phyloP scores from a whole-genome alignment of 768 basidiomycete genomes.

The Boletus subcaerulescens region DNA sequence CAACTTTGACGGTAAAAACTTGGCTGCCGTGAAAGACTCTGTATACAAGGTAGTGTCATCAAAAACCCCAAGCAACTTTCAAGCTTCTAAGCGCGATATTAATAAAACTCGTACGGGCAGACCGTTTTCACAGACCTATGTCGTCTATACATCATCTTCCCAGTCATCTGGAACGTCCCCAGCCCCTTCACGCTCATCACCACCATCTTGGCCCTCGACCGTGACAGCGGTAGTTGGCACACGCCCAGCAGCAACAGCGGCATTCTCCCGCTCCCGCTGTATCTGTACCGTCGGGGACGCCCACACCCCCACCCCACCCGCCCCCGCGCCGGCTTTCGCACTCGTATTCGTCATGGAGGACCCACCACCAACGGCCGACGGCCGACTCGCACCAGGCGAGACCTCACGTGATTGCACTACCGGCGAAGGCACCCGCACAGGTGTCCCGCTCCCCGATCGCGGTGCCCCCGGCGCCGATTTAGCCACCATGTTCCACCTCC shows the following conservation, averaged over 20 bases:
- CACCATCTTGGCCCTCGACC: neutral
- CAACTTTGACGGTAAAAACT: no score
- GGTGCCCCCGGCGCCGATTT: constrained; percentile 8
- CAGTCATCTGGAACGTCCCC: constrained; percentile 48
- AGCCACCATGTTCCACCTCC: constrained; percentile 21
- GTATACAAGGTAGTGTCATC: no score
- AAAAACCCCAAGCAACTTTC: no score
- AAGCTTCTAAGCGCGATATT: no score
- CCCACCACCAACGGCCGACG: neutral
- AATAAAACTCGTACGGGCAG: no score
- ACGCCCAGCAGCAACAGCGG: neutral
- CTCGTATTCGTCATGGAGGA: neutral
- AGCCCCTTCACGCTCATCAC: neutral
- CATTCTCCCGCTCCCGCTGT: constrained; percentile 8
- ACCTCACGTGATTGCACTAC: constrained; percentile 1
- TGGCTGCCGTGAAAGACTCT: no score
- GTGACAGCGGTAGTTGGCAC: neutral
- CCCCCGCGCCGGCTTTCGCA: neutral
- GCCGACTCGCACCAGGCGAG: constrained; percentile 8
- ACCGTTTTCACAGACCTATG: no score
- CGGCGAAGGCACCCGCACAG: constrained; percentile 16
- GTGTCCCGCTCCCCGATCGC: constrained; percentile 5
- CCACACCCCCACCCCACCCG: constrained; percentile 14
- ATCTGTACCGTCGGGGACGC: constrained; percentile 18
- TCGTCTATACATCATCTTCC: constrained; percentile 48